Base-by-base conservation (phyloP, 1,139 yeast species). In the Hyphopichia khmerensis region DNA sequence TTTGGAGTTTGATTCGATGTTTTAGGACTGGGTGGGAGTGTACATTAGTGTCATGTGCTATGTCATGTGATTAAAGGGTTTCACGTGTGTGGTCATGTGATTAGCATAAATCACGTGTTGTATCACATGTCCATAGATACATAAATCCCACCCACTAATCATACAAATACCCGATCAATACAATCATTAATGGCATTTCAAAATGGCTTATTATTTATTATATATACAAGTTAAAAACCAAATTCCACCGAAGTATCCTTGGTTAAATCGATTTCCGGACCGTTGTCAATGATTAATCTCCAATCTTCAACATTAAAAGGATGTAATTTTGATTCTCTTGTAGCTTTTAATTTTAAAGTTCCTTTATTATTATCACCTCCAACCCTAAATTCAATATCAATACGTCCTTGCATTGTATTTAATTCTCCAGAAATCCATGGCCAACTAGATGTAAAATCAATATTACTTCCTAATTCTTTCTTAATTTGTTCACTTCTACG, bases 371-470 rank as follows among this genome's bases (percentile, higher is more conserved):
- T 69, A 40, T 71, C 72, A 11, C 98, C 99, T 52, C 77, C 75
- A 35, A 89, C 87, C 34, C 74, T 67, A 54, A 89, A 89, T 29
- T 65, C 63, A 51, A 93, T 80, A 59, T 91, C 86, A 38, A 93
- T 86, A 18, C 77, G 71, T 15, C 97, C 97, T 44, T 81, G 77
- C 47, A 88, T 88, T 31, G 95, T 88, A 54, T 91, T 89, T 51
- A 93, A 71, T 38, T 82, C 79, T 7, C 99, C 99, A 43, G 77
- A 69, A 45, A 93, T 84, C 97, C 97, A 93, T 3, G 99, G 98
- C 70, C 86, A 79, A 37, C 86, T 63, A 40, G 77, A 72, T 31
- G 76, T 74, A 59, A 85, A 89, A 35, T 82, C 81, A 49, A 93
- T 87, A 51, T 86, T 83, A 39, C 77, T 79, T 14, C 99, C 99